Base-by-base conservation (phyloP, 75 land plant species). In the Ceratopteris richardii region DNA sequence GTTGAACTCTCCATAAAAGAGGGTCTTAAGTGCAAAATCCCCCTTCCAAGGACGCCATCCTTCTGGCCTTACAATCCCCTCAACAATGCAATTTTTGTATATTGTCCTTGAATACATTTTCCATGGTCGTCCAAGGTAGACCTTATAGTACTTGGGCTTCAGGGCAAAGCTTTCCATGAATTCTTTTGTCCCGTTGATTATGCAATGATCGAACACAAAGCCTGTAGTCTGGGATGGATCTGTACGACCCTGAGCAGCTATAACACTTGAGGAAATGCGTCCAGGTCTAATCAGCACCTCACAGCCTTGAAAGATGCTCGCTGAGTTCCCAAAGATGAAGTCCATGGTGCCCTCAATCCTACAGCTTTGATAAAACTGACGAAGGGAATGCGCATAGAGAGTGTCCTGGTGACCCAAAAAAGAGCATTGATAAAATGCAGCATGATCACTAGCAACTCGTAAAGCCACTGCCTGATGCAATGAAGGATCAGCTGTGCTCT, bases 1-100 rank as follows among this genome's bases (percentile, higher is more conserved):
- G 0, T 28, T 60, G 40, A 33, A 78, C 56, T 85, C 88, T 0
- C 78, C 88, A 52, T 75, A 83, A 26, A 73, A 85, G 19, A 82
- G 66, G 1, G 88, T 82, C 17, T 21, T 40, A 36, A 85, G 55
- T 0, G 88, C 88, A 60, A 78, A 85, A 52, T 63, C 61, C 21
- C 86, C 88, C 20, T 44, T 56, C 88, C 88, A 85, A 0, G 79
- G 79, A 68, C 77, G 33, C 88, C 88, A 85, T 5, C 88, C 88
- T 2, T 72, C 76, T 10, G 79, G 82, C 53, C 44, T 59, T 10
- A 85, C 65, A 0, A 85, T 29, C 37, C 27, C 56, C 39, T 56
- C 88, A 42, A 85, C 11, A n/a, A 55, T 65, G 6, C 67, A 71
- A 17, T 58, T 11, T 16, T 78, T 27, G 64, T 66, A 75, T 29